Base-by-base conservation (phyloP, 2,329 filamentous ascomycete genomes). In the Sordariomycetes sp. region DNA sequence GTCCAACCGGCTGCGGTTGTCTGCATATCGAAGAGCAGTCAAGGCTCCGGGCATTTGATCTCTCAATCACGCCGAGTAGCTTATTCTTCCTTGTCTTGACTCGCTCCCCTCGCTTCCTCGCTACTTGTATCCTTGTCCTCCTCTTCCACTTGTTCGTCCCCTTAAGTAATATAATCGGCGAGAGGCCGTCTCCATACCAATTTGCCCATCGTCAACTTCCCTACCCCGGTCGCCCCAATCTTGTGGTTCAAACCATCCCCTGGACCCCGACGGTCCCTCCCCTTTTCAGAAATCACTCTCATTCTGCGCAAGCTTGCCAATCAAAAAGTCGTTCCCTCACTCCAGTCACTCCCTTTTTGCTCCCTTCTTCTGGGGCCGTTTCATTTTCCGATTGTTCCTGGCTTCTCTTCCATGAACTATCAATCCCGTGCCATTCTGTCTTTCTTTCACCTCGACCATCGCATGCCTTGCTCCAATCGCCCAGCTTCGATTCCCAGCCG, bases 321-420 rank as follows among this genome's bases (percentile, higher is more conserved):
- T 54, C 51, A 52, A 53, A 52, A 53, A 37, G 20, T 40, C 50
- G 34, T 48, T 46, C 24, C 8, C 68, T 72, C 68, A 71, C 68
- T 69, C 67, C 66, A 72, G 71, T 73, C 71, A 69, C 69, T 71
- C 70, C 67, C 71, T 72, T 71, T 32, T 32, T 8, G 28, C 28
- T 32, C 59, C 59, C 34, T 54, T 46, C 20, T 52, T 32, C 28
- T 32, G 28, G 28, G 28, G 53, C 64, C 63, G 63, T 62, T 61
- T 65, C 62, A 61, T 62, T 62, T 61, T 56, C 55, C 61, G 54
- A 60, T 37, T 55, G 50, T 46, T 55, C 56, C 59, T 61, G 58
- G 43, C 55, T 48, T 40, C 46, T 24, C 6, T 24, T 20, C 7
- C n/a, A 46, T 20, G n/a, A 20, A n/a, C 46, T 24, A 22, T 50